Percentiles rank a stretch among this genome's conserved stretches.
Evolutionary conservation across 1,284 basidiomycete genomes (phyloP).

Genomic region (Melampsora abietis-canadensis): DNA sequence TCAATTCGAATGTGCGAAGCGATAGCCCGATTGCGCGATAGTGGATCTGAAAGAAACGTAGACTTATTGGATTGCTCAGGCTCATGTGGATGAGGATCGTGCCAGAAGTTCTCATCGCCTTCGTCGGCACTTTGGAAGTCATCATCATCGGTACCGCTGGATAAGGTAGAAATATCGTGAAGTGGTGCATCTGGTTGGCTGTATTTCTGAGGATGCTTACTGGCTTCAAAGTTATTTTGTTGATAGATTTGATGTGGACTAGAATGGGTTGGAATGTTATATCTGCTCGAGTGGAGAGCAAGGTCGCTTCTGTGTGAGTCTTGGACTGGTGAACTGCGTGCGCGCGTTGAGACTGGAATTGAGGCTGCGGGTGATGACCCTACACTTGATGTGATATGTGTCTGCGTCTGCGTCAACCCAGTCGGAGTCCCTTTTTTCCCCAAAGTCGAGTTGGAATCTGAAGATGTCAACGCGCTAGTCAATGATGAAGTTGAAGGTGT

Average conservation of each 20-base stretch:
- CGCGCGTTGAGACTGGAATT: neutral
- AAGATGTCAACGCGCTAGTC: neutral
- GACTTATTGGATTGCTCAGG: neutral
- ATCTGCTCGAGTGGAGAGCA: neutral
- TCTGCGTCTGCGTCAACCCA: neutral
- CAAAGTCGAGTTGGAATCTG: conserved; percentile 1
- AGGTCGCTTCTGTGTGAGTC: neutral
- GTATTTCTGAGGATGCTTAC: neutral
- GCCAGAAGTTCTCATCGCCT: conserved; percentile 35
- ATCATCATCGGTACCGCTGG: conserved; percentile 21
- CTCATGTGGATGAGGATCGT: neutral
- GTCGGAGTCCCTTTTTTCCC: neutral
- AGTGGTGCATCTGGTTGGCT: neutral
- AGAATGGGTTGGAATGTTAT: neutral
- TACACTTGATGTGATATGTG: neutral
- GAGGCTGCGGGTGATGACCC: neutral
- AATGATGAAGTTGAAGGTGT: neutral
- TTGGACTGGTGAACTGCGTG: neutral
- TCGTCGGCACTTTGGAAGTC: conserved; percentile 41
- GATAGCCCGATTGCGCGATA: no score
- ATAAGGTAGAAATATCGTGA: neutral
- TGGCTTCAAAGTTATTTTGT: neutral
- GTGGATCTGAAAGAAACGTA: neutral
- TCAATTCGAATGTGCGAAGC: no score
- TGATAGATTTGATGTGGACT: neutral